Base-by-base conservation (phyloP, 768 basidiomycete species). In the Neoboletus subvelutipes region DNA sequence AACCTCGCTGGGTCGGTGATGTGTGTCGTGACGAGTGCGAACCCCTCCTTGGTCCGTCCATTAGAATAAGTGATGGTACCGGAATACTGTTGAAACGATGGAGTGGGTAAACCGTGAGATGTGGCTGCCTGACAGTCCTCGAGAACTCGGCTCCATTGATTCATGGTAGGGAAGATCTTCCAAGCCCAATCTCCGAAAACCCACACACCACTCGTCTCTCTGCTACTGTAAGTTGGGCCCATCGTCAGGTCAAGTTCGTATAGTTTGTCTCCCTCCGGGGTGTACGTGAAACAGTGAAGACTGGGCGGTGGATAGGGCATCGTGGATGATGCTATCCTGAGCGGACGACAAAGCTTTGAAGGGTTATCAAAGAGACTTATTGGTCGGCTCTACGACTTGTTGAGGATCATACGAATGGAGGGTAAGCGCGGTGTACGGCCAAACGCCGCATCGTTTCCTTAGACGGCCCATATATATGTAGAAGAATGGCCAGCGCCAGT, bases 11-110 rank as follows among this genome's bases (percentile, higher is more conserved):
- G 34, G 9, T 5, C 0, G 17, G 28, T 17, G 17, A 29, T 55
- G 22, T 31, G 10, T 13, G 3, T n/a, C 39, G 28, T 9, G 29
- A 8, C 13, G 9, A 55, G 37, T 1, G 52, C 37, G 2, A 54
- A 40, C 29, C 28, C 54, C 0, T 24, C 18, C 20, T 4, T 5
- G 8, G 0, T 0, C 28, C 2, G 8, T 4, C 1, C 5, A n/a
- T 9, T 5, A 4, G 3, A 3, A n/a, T 18, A 2, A 13, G 3
- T 3, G 37, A 40, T 3, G 22, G 7, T n/a, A 15, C 52, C 53
- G 0, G 0, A 5, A 22, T 13, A 4, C 13, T 6, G 22, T 10
- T 4, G 0, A 15, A 1, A 34, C 9, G 1, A 2, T 20, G 47
- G 47, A 1, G 10, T 51, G 5, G 52, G 24, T n/a, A 53, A 17